Conservation (phyloP, 2,329 filamentous ascomycete species). For the Colletotrichum musicola region DNA sequence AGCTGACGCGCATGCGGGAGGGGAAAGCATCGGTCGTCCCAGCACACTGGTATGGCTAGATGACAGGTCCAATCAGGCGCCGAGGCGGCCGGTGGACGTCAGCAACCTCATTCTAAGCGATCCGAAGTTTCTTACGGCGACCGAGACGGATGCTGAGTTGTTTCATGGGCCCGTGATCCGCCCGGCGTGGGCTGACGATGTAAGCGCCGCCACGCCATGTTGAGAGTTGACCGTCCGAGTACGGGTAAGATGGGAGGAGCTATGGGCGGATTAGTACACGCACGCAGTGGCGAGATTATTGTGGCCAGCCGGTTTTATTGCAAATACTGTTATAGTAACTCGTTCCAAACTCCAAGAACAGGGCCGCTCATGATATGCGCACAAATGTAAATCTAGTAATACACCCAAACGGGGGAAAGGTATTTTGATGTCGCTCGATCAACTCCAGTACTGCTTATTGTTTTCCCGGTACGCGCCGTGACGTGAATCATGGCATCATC, state of each 20-base stretch:
- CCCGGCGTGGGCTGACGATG: background rate
- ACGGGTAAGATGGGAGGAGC: background rate
- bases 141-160: too few species aligned
- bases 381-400: constrained; percentile 3
- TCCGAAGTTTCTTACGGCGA: background rate
- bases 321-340: background rate
- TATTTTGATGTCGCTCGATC: background rate
- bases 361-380: background rate
- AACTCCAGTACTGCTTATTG: background rate
- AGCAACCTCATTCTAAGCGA: background rate
- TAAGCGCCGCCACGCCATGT: background rate
- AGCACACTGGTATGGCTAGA: background rate
- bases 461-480: constrained; percentile 2
- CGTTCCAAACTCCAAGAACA: background rate
- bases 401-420: background rate
- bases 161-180: too few species aligned
- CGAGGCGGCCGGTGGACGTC: background rate
- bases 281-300: background rate
- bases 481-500: background rate
- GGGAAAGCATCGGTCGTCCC: background rate
- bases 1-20: background rate
- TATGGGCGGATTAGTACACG: background rate
- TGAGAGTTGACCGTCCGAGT: background rate
- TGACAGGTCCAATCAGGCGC: background rate
- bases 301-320: background rate